A percentile compares a stretch with the other conserved stretches of the same genome.
phyloP scores from a whole-genome alignment of 441 rosid species.

The Raphanus hybrid region DNA sequence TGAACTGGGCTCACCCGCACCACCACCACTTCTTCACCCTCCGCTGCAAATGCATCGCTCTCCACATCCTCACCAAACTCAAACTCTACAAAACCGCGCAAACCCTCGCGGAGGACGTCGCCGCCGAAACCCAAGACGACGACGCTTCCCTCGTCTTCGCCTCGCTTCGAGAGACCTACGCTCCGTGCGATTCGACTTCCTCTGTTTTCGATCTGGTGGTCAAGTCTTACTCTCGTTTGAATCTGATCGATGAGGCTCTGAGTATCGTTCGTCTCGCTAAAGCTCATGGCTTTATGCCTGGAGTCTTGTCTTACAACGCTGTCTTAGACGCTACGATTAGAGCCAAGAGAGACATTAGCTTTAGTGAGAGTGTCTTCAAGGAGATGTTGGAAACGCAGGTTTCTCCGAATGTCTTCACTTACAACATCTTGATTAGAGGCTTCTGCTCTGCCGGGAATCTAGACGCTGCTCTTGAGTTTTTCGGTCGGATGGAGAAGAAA shows the following conservation, averaged over 20 bases:
- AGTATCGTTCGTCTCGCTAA: constrained; percentile 64
- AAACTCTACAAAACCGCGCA: constrained; percentile 82
- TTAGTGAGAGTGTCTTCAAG: constrained; percentile 57
- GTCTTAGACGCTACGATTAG: constrained; percentile 74
- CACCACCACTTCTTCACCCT: constrained; percentile 63
- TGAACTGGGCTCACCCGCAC: constrained; percentile 72
- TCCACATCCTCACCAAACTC: constrained; percentile 82
- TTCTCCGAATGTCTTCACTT: constrained; percentile 80
- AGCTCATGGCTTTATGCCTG: constrained; percentile 81
- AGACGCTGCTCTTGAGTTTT: constrained; percentile 62
- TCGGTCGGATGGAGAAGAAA: constrained; percentile 63
- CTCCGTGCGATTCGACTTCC: constrained; percentile 67
- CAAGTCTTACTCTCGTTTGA: constrained; percentile 70
- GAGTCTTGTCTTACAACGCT: constrained; percentile 84
- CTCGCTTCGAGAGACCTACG: constrained; percentile 66
- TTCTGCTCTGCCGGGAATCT: constrained; percentile 70
- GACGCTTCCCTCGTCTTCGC: constrained; percentile 60
- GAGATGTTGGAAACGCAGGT: constrained; percentile 66
- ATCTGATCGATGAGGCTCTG: constrained; percentile 66
- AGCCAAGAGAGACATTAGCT: constrained; percentile 51
- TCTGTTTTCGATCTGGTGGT: constrained; percentile 87
- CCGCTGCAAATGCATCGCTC: constrained; percentile 70
- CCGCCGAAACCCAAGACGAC: constrained; percentile 39
- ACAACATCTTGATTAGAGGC: constrained; percentile 82
- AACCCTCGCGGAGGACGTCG: constrained; percentile 70